Conservation (phyloP, 257 asterid genomes). For the Scutellaria baicalensis region DNA sequence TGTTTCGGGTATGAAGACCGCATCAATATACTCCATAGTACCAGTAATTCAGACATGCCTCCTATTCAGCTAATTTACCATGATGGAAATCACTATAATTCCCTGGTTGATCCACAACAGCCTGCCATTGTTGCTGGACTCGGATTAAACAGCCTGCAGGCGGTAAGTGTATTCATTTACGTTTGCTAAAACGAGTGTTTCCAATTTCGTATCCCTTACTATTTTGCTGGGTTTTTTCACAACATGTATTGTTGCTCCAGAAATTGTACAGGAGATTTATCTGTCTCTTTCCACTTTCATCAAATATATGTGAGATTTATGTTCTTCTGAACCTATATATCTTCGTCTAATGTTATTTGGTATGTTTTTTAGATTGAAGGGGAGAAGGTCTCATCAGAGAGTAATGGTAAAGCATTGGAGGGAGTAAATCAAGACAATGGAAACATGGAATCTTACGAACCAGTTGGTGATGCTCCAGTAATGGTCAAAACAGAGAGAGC, state of each 20-base stretch:
- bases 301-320: not conserved
- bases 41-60: slow-evolving; percentile 77
- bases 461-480: slow-evolving; percentile 15
- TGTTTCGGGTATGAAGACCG: slow-evolving; percentile 51
- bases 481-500: slow-evolving; percentile 9
- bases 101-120: slow-evolving; percentile 92
- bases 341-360: not conserved
- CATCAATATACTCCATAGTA: slow-evolving; percentile 87
- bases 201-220: no score
- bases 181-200: no score
- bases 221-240: not conserved
- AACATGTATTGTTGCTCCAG: slow-evolving; percentile 27
- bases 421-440: slow-evolving; percentile 5
- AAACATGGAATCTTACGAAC: slow-evolving; percentile 9
- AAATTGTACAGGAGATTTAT: not conserved
- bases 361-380: slow-evolving; percentile 15
- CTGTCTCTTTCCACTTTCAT: not conserved
- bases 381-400: slow-evolving; percentile 12
- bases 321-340: not conserved
- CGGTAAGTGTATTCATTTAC: slow-evolving; percentile 41
- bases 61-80: slow-evolving; percentile 91
- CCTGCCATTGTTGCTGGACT: slow-evolving; percentile 82
- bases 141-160: slow-evolving; percentile 81
- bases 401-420: slow-evolving; percentile 5
- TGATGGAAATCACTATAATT: slow-evolving; percentile 94